Base-by-base conservation (phyloP, 2,329 filamentous ascomycete species). In the Beauveria sp. region DNA sequence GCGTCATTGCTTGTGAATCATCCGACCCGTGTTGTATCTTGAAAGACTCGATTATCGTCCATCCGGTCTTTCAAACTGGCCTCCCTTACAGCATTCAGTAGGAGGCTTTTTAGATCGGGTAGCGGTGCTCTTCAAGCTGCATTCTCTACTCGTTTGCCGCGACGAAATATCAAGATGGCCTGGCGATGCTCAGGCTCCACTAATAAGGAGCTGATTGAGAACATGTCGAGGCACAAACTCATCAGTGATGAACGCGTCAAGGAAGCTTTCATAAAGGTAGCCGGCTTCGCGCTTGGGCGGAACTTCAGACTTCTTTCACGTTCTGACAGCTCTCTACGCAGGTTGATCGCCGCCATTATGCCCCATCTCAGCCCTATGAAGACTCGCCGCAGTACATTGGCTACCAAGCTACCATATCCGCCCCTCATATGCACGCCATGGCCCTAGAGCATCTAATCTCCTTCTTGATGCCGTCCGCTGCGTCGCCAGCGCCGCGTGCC, bases 301-400 rank as follows among this genome's bases (percentile, higher is more conserved):
- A 31, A 4, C n/a, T 18, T 24, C 24, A 43, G 28, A 5, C 4
- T 16, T 14, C 3, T 52, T 31, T 46, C 58, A 56, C 58, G 56
- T 20, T 24, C 62, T 63, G 10, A 64, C 63, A 52, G 10, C 38
- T 10, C 10, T 4, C 28, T 24, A 2, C 20, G 9, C 66, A 92
- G 88, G 91, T 98, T 71, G 93, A 99, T 75, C 86, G 95, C 64
- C 92, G 84, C 0, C 84, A 98, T 75, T 98, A 93, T 76, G 84
- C 89, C 16, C 89, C 90, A 3, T 70, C 74, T 0, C 73, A 73
- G 10, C 86, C 95, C 3, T 98, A 98, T 71, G 72, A 79, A 61
- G 83, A 85, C 73, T 77, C 75, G 0, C 83, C 82, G 0, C 82
- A 85, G 65, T 67, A 75, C 63, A 84, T 86, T 73, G 82, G 83